Conservation (phyloP, 2,329 filamentous ascomycete species). For the Pseudogymnoascus destructans region DNA sequence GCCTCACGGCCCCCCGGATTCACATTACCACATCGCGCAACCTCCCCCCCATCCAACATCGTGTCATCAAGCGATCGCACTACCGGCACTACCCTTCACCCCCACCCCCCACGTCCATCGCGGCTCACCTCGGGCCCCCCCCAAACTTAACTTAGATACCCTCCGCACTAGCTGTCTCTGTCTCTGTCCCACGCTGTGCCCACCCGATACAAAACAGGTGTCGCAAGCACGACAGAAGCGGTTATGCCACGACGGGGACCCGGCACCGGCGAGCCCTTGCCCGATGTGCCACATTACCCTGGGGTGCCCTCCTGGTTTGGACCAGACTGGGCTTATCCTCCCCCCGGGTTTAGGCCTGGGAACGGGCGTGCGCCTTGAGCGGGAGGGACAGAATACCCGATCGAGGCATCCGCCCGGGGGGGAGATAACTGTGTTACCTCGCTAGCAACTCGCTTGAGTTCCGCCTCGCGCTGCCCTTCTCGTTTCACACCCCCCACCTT, state of each 20-base stretch:
- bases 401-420: neutral
- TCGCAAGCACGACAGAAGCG: neutral
- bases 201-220: neutral
- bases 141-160: neutral
- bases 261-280: neutral
- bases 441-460: neutral
- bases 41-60: neutral
- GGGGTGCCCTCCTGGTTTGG: neutral
- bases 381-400: neutral
- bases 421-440: neutral
- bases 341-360: neutral
- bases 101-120: neutral
- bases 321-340: neutral
- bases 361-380: neutral
- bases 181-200: neutral
- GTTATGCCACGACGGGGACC: neutral
- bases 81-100: neutral
- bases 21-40: conserved; percentile 3
- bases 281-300: neutral
- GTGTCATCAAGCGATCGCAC: conserved; percentile 1
- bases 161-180: neutral
- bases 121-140: neutral
- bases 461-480: neutral
- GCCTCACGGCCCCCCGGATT: neutral
- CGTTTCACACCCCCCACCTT: neutral